Percentiles rank a stretch among this genome's conserved stretches.
These are phyloP conservation scores for Fragilaria radians DNA, from an alignment of 108 stramenopile genomes.

Conservation along the genomic window DNA sequence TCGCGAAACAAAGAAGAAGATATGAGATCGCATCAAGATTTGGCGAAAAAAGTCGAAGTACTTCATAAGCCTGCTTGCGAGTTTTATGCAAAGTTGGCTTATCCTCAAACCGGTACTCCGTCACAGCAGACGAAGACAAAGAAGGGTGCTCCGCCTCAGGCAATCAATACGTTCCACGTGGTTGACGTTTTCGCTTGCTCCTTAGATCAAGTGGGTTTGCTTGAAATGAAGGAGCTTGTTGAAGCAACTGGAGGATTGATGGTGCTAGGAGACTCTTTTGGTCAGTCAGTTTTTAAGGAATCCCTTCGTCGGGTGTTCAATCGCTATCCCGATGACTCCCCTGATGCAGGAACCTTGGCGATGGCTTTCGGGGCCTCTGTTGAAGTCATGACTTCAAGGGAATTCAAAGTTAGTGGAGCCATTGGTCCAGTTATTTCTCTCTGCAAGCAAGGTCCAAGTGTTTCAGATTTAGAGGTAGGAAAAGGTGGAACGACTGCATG, in stretches of 20 bases:
- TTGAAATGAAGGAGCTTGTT: conserved; percentile 92
- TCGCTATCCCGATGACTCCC: conserved; percentile 72
- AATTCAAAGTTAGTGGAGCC: conserved; percentile 89
- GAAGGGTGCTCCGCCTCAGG: conserved; percentile 14
- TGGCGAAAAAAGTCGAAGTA: conserved; percentile 85
- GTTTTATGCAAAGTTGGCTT: conserved; percentile 86
- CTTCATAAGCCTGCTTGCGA: conserved; percentile 89
- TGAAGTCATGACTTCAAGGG: conserved; percentile 87
- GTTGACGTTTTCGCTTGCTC: conserved; percentile 99
- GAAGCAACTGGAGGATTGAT: conserved; percentile 96
- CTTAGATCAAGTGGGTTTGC: conserved; percentile 95
- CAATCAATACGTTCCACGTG: conserved; percentile 68
- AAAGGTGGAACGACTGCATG: conserved; percentile 97
- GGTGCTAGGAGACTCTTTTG: conserved; percentile 96
- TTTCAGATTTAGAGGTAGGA: conserved; percentile 93
- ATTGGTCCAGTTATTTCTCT: conserved; percentile 87
- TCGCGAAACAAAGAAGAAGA: conserved; percentile 81
- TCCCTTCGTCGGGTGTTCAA: conserved; percentile 91
- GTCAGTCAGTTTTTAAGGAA: conserved; percentile 98
- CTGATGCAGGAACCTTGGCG: conserved; percentile 85
- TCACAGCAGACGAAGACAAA: conserved; percentile 27
- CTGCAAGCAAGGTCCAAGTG: conserved; percentile 82
- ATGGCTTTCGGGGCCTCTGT: conserved; percentile 93
- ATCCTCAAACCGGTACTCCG: conserved; percentile 19
- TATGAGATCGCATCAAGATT: conserved; percentile 89